Percentiles rank a stretch among this genome's conserved stretches.
These are phyloP conservation scores for Globisporangium apiculatum DNA, from an alignment of 352 stramenopile species.

Conservation along the genomic window DNA sequence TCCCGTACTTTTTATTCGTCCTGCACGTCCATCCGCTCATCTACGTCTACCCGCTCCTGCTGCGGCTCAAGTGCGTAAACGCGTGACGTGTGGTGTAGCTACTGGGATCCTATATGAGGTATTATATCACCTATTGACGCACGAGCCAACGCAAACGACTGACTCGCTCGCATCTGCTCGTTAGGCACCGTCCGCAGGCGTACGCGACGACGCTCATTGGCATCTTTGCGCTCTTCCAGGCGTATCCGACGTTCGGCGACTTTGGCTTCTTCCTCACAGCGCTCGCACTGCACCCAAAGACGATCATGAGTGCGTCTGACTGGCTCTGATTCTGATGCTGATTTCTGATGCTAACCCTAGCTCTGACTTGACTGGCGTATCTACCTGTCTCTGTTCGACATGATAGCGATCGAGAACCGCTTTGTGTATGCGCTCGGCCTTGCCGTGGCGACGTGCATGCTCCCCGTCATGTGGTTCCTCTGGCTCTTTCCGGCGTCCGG, in stretches of 20 bases:
- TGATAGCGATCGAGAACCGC: slow-evolving; percentile 64
- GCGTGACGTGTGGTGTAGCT: no score
- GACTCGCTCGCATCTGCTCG: neutral
- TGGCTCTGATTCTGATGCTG: no score
- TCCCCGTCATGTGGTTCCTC: slow-evolving; percentile 85
- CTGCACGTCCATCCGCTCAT: slow-evolving; percentile 76
- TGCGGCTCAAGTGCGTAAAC: slow-evolving; percentile 56
- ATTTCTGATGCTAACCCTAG: no score
- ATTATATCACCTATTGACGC: no score
- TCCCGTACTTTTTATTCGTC: slow-evolving; percentile 77
- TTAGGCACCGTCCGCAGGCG: slow-evolving; percentile 60
- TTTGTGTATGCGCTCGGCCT: slow-evolving; percentile 70
- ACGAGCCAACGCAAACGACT: no score
- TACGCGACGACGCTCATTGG: slow-evolving; percentile 59
- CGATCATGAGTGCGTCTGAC: slow-evolving; percentile 53
- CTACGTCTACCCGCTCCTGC: slow-evolving; percentile 72
- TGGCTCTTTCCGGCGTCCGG: slow-evolving; percentile 80
- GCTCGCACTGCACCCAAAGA: slow-evolving; percentile 67
- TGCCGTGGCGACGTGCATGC: slow-evolving; percentile 57
- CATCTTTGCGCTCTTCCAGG: slow-evolving; percentile 76
- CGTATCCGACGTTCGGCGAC: slow-evolving; percentile 71
- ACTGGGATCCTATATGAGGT: no score
- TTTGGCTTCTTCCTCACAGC: slow-evolving; percentile 73
- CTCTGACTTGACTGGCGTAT: neutral
- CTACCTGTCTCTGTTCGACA: neutral